Percentiles rank a stretch among this genome's conserved stretches.
Conservation (phyloP, 2,329 filamentous ascomycete genomes). For the Aureobasidium sp. region DNA sequence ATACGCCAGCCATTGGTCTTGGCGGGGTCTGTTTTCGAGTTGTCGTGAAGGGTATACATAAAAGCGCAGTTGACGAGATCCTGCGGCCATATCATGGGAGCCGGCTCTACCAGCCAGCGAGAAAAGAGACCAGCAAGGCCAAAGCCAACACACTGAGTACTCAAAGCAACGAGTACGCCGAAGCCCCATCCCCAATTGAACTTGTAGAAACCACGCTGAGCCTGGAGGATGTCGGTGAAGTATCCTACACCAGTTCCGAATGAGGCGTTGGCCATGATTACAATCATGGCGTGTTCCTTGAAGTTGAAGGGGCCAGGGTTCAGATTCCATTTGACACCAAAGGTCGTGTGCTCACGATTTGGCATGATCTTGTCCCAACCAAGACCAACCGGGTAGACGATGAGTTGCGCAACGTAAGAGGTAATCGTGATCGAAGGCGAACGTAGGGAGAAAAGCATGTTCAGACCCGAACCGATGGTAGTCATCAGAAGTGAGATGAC, state of each 20-base stretch:
- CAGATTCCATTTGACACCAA: slow-evolving; percentile 50
- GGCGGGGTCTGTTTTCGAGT: slow-evolving; percentile 58
- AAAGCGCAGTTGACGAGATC: slow-evolving; percentile 48
- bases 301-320: slow-evolving; percentile 54
- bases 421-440: slow-evolving; percentile 23
- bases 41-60: slow-evolving; percentile 78
- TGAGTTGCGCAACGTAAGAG: slow-evolving; percentile 26
- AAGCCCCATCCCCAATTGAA: slow-evolving; percentile 38
- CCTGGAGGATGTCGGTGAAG: slow-evolving; percentile 66
- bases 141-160: slow-evolving; percentile 53
- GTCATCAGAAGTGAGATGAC: slow-evolving; percentile 53
- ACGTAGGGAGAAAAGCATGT: slow-evolving; percentile 72
- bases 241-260: slow-evolving; percentile 46
- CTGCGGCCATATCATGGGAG: slow-evolving; percentile 78
- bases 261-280: slow-evolving; percentile 56
- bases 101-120: slow-evolving; percentile 72
- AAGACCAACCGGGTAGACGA: slow-evolving; percentile 39
- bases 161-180: slow-evolving; percentile 1
- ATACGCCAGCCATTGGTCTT: slow-evolving; percentile 63
- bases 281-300: slow-evolving; percentile 57
- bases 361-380: slow-evolving; percentile 52
- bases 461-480: slow-evolving; percentile 52
- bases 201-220: slow-evolving; percentile 65
- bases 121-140: slow-evolving; percentile 75
- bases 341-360: slow-evolving; percentile 45